A percentile compares a stretch with the other conserved stretches of the same genome.
phyloP scores from a whole-genome alignment of 106 monocot genomes.

The Dendrobium huoshanense region DNA sequence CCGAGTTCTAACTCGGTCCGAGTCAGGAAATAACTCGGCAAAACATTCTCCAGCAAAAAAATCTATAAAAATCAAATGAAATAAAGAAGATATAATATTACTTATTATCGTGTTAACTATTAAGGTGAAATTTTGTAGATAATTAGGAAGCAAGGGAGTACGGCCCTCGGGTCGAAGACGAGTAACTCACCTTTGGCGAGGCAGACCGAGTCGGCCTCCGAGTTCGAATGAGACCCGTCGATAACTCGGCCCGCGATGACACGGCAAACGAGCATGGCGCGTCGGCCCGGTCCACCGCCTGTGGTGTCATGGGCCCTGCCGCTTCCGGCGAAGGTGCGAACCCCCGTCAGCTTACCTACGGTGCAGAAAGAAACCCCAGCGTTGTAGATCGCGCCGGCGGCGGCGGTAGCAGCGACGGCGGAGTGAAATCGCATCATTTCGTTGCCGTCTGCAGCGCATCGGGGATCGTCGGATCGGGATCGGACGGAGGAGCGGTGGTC shows the following conservation, averaged over 20 bases:
- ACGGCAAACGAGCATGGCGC: constrained; percentile 70
- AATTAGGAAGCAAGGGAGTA: constrained; percentile 80
- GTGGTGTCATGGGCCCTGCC: constrained; percentile 49
- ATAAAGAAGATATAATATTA: background rate
- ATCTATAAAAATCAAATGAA: background rate
- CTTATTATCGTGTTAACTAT: background rate
- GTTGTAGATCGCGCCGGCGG: constrained; percentile 15
- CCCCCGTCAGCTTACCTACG: constrained; percentile 6
- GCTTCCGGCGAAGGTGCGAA: constrained; percentile 65
- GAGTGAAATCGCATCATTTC: constrained; percentile 86
- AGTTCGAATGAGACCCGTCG: background rate
- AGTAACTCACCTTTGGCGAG: constrained; percentile 46
- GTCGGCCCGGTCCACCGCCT: constrained; percentile 25
- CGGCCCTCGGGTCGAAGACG: constrained; percentile 56
- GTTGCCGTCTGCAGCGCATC: constrained; percentile 84
- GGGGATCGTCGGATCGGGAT: constrained; percentile 19
- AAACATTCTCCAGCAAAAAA: background rate
- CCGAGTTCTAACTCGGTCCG: background rate
- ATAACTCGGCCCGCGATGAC: constrained; percentile 76
- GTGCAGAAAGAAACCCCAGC: constrained; percentile 12
- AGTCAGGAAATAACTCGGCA: background rate
- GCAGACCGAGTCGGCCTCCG: constrained; percentile 36
- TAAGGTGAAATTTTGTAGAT: constrained; percentile 44
- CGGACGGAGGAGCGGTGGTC: constrained; percentile 58
- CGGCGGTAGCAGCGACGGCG: background rate